Percentiles rank a stretch among this genome's conserved stretches.
These are phyloP conservation scores for Lepiota venenata DNA, from an alignment of 768 basidiomycete genomes.

Conservation along the genomic window DNA sequence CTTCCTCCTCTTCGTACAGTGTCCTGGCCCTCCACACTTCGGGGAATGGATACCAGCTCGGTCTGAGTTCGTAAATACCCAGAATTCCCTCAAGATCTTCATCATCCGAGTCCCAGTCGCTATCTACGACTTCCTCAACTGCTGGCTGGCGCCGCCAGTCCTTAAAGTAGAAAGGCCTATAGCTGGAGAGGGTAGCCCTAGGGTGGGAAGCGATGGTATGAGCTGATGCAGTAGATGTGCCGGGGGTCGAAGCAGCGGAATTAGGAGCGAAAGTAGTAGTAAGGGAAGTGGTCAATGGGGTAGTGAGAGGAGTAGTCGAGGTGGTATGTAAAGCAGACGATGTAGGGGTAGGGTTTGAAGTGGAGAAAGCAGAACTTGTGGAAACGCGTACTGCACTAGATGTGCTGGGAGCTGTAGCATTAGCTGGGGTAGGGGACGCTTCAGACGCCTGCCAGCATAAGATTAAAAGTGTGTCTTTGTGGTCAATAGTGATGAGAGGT, in stretches of 20 bases:
- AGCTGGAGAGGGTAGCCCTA: not conserved
- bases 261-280: not conserved
- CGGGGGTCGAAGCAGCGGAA: not conserved
- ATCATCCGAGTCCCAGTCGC: conserved; percentile 9
- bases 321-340: not conserved
- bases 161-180: not conserved
- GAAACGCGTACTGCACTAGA: too few relatives aligned
- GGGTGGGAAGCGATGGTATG: not conserved
- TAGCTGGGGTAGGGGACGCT: too few relatives aligned
- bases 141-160: not conserved
- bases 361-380: not conserved
- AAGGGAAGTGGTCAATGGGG: not conserved
- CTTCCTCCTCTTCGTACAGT: conserved; percentile 3
- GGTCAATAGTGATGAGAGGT: too few relatives aligned
- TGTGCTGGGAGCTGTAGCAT: too few relatives aligned
- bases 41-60: conserved; percentile 40
- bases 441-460: too few relatives aligned
- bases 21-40: conserved; percentile 30
- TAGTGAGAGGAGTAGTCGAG: not conserved
- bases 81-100: conserved; percentile 15
- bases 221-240: not conserved
- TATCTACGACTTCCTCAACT: not conserved
- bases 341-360: not conserved
- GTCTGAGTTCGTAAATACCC: conserved; percentile 24
- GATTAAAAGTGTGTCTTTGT: too few relatives aligned